phyloP scores from a whole-genome alignment of 257 asterid genomes.

The Marsdenia floribunda region DNA sequence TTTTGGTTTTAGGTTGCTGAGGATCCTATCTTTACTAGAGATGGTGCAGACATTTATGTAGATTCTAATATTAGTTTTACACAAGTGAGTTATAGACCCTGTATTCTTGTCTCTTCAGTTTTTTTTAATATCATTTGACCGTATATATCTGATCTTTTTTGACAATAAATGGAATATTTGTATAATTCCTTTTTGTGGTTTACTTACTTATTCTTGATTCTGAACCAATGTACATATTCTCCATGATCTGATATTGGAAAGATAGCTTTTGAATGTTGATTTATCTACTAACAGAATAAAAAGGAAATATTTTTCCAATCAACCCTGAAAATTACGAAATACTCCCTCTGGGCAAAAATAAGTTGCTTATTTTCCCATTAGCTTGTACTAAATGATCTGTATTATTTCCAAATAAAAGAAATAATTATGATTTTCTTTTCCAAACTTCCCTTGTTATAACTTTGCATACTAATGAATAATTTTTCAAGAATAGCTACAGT shows the following conservation, averaged over 20 bases:
- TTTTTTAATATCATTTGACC: slow-evolving; percentile 2
- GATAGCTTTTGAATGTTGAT: not conserved
- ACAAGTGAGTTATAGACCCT: slow-evolving; percentile 52
- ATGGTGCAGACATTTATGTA: slow-evolving; percentile 85
- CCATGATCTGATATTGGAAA: not conserved
- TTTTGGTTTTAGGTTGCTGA: slow-evolving; percentile 53
- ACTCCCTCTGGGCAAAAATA: not conserved
- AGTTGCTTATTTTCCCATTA: not conserved
- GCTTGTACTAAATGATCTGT: no score
- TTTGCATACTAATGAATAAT: not conserved
- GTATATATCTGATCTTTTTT: not conserved
- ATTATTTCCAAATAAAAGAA: no score
- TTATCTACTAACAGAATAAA: not conserved
- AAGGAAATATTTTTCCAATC: not conserved
- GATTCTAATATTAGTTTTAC: slow-evolving; percentile 68
- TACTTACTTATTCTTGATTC: slow-evolving; percentile 1
- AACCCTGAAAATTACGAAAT: not conserved
- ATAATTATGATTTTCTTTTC: not conserved
- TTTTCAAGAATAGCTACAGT: not conserved
- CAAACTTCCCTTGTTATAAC: not conserved
- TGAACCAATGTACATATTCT: not conserved
- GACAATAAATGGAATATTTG: not conserved
- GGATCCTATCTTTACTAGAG: slow-evolving; percentile 68
- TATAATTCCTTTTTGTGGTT: not conserved
- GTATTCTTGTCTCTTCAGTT: slow-evolving; percentile 6